Evolutionary conservation across 495 filamentous ascomycete genomes (phyloP), one percentile per base, ranked within the genome.

Genomic region (Jackrogersella multiformis): DNA sequence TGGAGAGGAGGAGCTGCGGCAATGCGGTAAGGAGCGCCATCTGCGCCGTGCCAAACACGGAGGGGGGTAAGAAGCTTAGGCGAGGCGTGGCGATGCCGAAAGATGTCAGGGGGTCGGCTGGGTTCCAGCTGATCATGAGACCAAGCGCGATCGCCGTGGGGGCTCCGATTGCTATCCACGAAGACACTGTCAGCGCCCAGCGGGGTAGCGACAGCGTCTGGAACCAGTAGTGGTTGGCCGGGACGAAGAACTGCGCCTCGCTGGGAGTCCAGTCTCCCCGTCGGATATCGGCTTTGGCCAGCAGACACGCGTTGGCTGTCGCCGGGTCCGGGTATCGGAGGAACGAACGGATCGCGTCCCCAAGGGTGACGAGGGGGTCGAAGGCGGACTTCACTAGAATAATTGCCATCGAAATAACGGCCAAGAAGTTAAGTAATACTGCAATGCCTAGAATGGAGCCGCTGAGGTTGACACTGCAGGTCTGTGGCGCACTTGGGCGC

Each of bases 301-400:
- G 69, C 16, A 83, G 74, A 34, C 73, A 81, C 15, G 69, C 61
- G 16, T 70, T 71, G 13, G 60, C 70, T 1, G 80, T 75, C 28
- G 66, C 61, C 15, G 60, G 55, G 21, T 75, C 73, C 0, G 81
- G 78, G 5, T 77, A 63, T 12, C 61, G 68, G 44, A 83, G 77
- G 58, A 81, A 83, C n/a, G 79, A 82, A 48, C 70, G 60, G 59
- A 83, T 77, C 28, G 81, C 73, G 45, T 83, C 81, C 61, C 81
- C 80, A 18, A 82, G 72, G 2, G 80, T 82, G 5, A 70, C 76
- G 20, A 83, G 75, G 7, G 80, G 81, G 15, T 71, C 65, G 67
- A 78, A 77, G 23, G 69, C 58, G 16, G 69, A 71, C 26, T 64
- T 72, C 21, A 64, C 52, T 9, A 83, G 66, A 26, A 77, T 68